A percentile compares a stretch with the other conserved stretches of the same genome.
phyloP scores from a whole-genome alignment of 768 basidiomycete genomes.

The Phylloporus scabripes region DNA sequence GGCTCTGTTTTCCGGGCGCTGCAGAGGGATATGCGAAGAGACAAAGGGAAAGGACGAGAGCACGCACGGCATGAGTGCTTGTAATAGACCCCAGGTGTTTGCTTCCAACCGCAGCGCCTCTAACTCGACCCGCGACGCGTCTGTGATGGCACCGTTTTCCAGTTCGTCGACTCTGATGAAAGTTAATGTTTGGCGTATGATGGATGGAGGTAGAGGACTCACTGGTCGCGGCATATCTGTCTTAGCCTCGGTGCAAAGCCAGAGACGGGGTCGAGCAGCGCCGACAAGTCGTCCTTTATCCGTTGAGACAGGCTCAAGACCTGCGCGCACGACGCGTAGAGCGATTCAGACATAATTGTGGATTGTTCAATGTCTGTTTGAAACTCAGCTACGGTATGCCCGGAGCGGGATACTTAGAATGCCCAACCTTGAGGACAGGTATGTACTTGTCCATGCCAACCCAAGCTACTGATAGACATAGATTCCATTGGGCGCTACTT shows the following conservation, averaged over 20 bases:
- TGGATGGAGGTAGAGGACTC: constrained; percentile 20
- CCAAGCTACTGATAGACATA: background rate
- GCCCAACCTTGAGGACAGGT: background rate
- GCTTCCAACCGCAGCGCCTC: constrained; percentile 66
- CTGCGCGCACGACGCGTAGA: constrained; percentile 65
- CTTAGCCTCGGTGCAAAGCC: constrained; percentile 67
- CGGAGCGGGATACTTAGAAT: background rate
- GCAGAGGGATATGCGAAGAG: background rate
- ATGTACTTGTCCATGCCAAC: background rate
- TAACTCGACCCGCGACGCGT: constrained; percentile 44
- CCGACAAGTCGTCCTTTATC: constrained; percentile 49
- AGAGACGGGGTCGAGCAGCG: constrained; percentile 56
- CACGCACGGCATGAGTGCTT: constrained; percentile 70
- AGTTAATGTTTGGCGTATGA: background rate
- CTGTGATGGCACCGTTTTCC: constrained; percentile 38
- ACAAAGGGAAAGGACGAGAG: background rate
- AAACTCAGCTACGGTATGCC: background rate
- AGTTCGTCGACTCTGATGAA: constrained; percentile 46
- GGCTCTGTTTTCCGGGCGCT: constrained; percentile 67
- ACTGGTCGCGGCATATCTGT: constrained; percentile 54
- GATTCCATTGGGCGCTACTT: background rate
- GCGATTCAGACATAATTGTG: constrained; percentile 28
- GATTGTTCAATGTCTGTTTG: background rate
- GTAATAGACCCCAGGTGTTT: constrained; percentile 78
- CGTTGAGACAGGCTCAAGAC: constrained; percentile 58